A percentile compares a stretch with the other conserved stretches of the same genome.
phyloP scores from a whole-genome alignment of 805 yeast genomes.

The Metschnikowia kunwiensis region DNA sequence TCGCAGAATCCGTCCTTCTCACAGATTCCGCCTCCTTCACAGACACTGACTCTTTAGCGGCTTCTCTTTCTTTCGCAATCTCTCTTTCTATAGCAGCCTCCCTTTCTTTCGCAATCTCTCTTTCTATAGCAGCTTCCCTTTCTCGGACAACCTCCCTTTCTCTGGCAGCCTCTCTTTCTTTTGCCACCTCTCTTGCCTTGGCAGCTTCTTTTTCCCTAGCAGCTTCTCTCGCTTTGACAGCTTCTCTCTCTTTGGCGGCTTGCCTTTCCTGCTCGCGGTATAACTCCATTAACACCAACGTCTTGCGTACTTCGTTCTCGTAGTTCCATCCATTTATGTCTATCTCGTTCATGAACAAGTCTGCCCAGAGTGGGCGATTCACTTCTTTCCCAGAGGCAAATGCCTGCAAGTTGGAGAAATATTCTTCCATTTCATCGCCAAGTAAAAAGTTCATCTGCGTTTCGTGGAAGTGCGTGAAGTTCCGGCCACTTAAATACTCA shows the following conservation, averaged over 20 bases:
- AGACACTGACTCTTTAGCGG: too few relatives aligned
- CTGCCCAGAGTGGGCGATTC: conserved; percentile 24
- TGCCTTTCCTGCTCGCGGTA: conserved; percentile 1
- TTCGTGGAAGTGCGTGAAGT: conserved; percentile 29
- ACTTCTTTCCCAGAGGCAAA: conserved; percentile 14
- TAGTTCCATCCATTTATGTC: conserved; percentile 24
- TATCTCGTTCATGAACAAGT: conserved; percentile 26
- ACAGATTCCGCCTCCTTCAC: too few relatives aligned
- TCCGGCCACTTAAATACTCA: conserved; percentile 22
- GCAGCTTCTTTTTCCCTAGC: too few relatives aligned
- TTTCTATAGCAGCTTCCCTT: too few relatives aligned
- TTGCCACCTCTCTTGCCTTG: too few relatives aligned
- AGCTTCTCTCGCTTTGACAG: too few relatives aligned
- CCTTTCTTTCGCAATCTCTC: too few relatives aligned
- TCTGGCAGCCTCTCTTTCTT: too few relatives aligned
- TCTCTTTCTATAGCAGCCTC: too few relatives aligned
- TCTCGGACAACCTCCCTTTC: too few relatives aligned
- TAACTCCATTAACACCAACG: conserved; percentile 9
- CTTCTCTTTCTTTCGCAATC: too few relatives aligned
- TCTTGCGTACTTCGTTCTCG: conserved; percentile 18
- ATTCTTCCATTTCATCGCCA: conserved; percentile 4
- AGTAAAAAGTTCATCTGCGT: conserved; percentile 23
- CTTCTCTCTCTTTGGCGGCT: not conserved
- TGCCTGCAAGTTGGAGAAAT: not conserved
- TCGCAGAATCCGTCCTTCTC: too few relatives aligned